Evolutionary conservation across 192 early-diverging fungal genomes (phyloP), one percentile per base, ranked within the genome.

Genomic region (Entomortierella parvispora): DNA sequence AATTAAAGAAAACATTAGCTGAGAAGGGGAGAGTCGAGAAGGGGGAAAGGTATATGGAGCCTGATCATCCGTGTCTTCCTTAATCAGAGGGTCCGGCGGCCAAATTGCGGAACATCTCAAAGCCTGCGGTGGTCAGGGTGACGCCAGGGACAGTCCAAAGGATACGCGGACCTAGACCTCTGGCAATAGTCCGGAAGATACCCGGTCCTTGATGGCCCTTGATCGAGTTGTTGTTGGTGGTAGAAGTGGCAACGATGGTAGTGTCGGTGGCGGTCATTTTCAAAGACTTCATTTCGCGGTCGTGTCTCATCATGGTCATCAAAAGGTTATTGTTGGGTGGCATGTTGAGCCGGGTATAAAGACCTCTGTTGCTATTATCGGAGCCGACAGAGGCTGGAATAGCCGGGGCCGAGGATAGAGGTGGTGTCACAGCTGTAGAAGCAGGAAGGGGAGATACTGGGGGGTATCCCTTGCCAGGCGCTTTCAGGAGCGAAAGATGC

Each of bases 141-240:
- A 76, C 72, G 8, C 72, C 72, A 0, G 72, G 72, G 12, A 76
- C 65, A 1, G 72, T 76, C 72, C 72, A 76, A 14, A 68, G 37
- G 42, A 76, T 62, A 2, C 72, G 57, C 23, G 65, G 65, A 4
- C 72, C 72, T 11, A 68, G 25, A 20, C 65, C 57, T 40, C 72
- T 49, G 9, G 37, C 53, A 23, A 76, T 76, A 3, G 59, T 57
- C 9, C 72, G 64, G 51, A 76, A 9, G 25, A 76, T 25, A 23
- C 64, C 65, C 51, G 64, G 33, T 2, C 48, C 48, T 23, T 44
- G 34, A 8, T 34, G 32, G 5, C n/a, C 25, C n/a, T 1, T 52
- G 3, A 23, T 45, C 47, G 3, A 6, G 62, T 11, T 51, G 32
- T 18, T 43, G 40, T 34, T 56, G 3, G 58, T 7, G 37, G 23